These are phyloP conservation scores for Cicer arietinum DNA, from an alignment of 306 rosid species.

Conservation along the genomic window DNA sequence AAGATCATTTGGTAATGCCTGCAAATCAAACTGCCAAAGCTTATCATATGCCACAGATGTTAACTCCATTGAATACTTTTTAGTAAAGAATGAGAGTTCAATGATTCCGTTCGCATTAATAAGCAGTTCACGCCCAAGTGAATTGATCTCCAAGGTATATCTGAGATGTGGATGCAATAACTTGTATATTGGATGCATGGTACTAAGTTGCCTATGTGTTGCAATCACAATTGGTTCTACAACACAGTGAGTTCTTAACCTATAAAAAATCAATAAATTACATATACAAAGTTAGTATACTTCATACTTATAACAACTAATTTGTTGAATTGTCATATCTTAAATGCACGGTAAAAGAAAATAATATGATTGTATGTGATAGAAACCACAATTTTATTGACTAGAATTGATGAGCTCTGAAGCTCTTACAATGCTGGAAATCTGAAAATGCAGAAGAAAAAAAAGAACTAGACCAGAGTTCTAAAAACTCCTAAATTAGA, in stretches of 20 bases:
- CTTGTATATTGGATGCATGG: constrained; percentile 56
- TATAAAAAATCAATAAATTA: constrained; percentile 32
- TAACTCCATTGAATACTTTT: constrained; percentile 54
- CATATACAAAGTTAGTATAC: not conserved
- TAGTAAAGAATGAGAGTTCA: constrained; percentile 48
- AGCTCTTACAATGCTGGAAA: no score
- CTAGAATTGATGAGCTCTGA: no score
- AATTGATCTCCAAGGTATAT: constrained; percentile 52
- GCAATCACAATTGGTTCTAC: constrained; percentile 56
- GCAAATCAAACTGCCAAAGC: constrained; percentile 54
- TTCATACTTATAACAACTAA: not conserved
- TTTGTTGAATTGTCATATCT: constrained; percentile 1
- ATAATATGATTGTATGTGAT: not conserved
- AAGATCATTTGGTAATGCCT: constrained; percentile 55
- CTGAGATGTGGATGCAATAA: constrained; percentile 57
- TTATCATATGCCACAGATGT: constrained; percentile 49
- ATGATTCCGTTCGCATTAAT: constrained; percentile 52
- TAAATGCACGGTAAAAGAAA: not conserved
- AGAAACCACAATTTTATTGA: no score
- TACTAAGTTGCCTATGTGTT: constrained; percentile 57
- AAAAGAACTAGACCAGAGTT: no score
- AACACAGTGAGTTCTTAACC: constrained; percentile 55
- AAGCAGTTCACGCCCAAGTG: constrained; percentile 51
- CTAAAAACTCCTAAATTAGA: no score
- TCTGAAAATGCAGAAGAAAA: no score